Evolutionary conservation across 2,329 filamentous ascomycete genomes (phyloP), one percentile per base, ranked within the genome.

Genomic region (Fonsecaea multimorphosa): DNA sequence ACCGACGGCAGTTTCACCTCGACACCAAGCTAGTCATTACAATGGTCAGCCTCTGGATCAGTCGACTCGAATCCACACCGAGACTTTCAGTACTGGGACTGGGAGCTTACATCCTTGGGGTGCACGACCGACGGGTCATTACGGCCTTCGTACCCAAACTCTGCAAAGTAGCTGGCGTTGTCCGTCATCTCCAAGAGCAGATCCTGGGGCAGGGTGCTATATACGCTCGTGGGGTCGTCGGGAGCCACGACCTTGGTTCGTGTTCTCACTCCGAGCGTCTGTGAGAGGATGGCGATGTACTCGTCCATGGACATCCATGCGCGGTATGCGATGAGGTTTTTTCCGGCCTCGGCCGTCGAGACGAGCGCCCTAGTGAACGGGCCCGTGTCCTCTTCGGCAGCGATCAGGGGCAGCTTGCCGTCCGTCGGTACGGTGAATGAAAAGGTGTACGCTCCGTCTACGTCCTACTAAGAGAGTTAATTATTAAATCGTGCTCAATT

Each of bases 261-360:
- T 0, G 76, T 78, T n/a, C 76, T 64, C 27, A 79, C 76, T 0
- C 79, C 80, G 0, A 77, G 79, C 6, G 74, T 74, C 36, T 66
- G 74, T 1, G 72, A 72, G 78, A 80, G 84, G 0, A 71, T 55
- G 0, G 77, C 73, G 1, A 78, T 61, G 1, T 75, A 68, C 38
- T 83, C 74, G 0, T 64, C 68, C 0, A 80, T 61, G 0, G 72
- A 77, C 8, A 80, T 55, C 54, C 77, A 74, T 54, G 75, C 77
- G 55, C 83, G 78, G 61, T 81, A 83, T 0, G 81, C 83, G 1
- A 83, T 69, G 1, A 85, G 72, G 31, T 79, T 82, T 1, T 74
- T 79, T 0, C 78, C 76, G 0, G 77, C 66, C 0, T 70, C 71
- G 16, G n/a, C 2, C 58, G 82, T 79, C 24, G 78, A 73, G 36